phyloP scores from a whole-genome alignment of 176 grass and related monocot genomes.

The Themeda triandra region DNA sequence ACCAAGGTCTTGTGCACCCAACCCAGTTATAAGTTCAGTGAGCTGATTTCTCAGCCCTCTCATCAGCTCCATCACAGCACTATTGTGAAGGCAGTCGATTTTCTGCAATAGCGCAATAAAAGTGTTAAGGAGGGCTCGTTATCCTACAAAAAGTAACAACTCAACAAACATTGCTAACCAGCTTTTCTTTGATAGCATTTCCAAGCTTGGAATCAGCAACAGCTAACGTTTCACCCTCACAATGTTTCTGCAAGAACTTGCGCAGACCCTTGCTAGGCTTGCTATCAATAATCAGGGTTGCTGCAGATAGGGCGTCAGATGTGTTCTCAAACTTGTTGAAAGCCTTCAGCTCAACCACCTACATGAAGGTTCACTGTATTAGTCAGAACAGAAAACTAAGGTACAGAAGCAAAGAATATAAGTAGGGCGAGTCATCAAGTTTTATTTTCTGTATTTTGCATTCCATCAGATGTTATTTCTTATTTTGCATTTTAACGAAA shows the following conservation, averaged over 20 bases:
- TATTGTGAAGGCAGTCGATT: conserved; percentile 88
- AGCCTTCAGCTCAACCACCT: conserved; percentile 93
- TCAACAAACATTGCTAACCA: conserved; percentile 35
- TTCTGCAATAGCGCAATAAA: conserved; percentile 46
- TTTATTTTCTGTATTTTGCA: not conserved
- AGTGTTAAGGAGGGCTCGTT: not conserved
- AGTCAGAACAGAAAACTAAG: not conserved
- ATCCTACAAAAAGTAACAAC: not conserved
- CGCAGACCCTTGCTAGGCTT: conserved; percentile 77
- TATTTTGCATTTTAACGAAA: not conserved
- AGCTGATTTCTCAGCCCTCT: conserved; percentile 81
- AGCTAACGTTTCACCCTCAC: conserved; percentile 80
- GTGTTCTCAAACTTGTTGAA: conserved; percentile 94
- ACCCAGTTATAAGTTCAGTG: conserved; percentile 82
- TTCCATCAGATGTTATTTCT: too few relatives aligned
- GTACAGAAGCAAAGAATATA: not conserved
- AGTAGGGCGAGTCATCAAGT: not conserved
- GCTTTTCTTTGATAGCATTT: conserved; percentile 82
- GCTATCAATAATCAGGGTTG: conserved; percentile 68
- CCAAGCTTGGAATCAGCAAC: conserved; percentile 94
- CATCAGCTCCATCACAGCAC: conserved; percentile 90
- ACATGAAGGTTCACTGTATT: not conserved
- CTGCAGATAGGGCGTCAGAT: conserved; percentile 68
- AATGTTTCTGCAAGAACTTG: conserved; percentile 79
- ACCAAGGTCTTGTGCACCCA: conserved; percentile 76